Conservation (phyloP, 345 rosid species). For the Aquilaria malaccensis region DNA sequence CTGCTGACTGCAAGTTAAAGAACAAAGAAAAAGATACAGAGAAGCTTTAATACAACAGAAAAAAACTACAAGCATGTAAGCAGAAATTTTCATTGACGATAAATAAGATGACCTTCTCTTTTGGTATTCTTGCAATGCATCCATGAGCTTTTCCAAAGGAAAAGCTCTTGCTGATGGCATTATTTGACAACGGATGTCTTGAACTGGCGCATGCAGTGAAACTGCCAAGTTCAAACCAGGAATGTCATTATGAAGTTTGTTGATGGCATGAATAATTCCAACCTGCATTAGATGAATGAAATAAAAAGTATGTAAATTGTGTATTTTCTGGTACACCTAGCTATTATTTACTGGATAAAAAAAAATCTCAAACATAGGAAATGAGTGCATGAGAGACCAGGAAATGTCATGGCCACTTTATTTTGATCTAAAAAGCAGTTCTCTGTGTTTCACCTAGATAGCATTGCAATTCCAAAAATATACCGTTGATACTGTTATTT, state of each 20-base stretch:
- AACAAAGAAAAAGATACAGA: slow-evolving; percentile 7
- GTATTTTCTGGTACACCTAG: slow-evolving; percentile 5
- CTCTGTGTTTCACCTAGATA: no score
- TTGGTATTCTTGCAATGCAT: slow-evolving; percentile 64
- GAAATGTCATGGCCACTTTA: no score
- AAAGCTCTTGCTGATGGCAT: slow-evolving; percentile 99
- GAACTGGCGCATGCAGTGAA: slow-evolving; percentile 94
- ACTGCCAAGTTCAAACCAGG: slow-evolving; percentile 97
- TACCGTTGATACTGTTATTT: slow-evolving; percentile 93
- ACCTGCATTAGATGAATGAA: slow-evolving; percentile 48
- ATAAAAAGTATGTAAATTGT: slow-evolving; percentile 16
- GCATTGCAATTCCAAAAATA: not conserved
- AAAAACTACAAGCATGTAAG: slow-evolving; percentile 1
- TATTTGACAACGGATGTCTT: slow-evolving; percentile 89
- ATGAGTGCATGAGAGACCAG: no score
- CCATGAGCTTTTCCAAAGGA: slow-evolving; percentile 89
- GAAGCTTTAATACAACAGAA: not conserved
- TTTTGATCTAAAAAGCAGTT: not conserved
- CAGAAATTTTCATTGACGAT: slow-evolving; percentile 1
- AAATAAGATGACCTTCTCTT: slow-evolving; percentile 44
- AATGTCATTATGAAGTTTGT: slow-evolving; percentile 79
- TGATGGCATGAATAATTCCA: slow-evolving; percentile 86
- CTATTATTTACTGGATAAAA: not conserved
- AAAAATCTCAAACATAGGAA: not conserved
- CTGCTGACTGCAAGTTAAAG: slow-evolving; percentile 45